These are phyloP conservation scores for Pterocarpus macrocarpus DNA, from an alignment of 306 rosid species.

Conservation along the genomic window DNA sequence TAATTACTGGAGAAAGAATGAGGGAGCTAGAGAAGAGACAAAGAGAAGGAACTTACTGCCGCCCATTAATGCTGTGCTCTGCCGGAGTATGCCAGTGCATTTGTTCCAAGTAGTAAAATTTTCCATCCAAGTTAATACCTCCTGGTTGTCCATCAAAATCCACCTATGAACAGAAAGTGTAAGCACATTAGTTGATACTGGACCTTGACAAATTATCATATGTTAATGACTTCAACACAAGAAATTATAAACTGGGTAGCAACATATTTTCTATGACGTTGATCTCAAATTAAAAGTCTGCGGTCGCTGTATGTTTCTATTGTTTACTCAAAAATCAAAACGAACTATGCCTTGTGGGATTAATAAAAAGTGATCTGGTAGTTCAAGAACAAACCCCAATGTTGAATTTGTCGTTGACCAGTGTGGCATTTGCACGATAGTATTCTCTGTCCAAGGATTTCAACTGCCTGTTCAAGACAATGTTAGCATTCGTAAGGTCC, in stretches of 20 bases:
- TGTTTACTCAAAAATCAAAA: no score
- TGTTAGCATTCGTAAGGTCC: constrained; percentile 45
- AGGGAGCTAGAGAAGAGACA: no score
- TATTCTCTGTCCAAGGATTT: constrained; percentile 59
- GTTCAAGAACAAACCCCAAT: constrained; percentile 68
- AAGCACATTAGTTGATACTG: not conserved
- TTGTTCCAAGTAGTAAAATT: constrained; percentile 52
- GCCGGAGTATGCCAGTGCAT: constrained; percentile 72
- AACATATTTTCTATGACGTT: not conserved
- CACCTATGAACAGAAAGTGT: constrained; percentile 40
- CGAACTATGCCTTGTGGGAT: not conserved
- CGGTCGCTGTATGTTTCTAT: not conserved
- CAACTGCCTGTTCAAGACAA: constrained; percentile 37
- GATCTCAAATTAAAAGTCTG: not conserved
- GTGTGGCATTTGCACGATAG: constrained; percentile 61
- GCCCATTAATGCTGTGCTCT: constrained; percentile 62
- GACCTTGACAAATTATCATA: not conserved
- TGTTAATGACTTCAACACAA: no score
- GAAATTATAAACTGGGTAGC: not conserved
- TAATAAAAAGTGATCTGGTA: not conserved
- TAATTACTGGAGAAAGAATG: no score
- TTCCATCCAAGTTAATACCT: constrained; percentile 48
- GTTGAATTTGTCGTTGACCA: constrained; percentile 70
- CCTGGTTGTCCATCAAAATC: constrained; percentile 47
- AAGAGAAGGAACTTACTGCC: constrained; percentile 51